Evolutionary conservation across 306 rosid genomes (phyloP).

Genomic region (Fragaria ananassa): DNA sequence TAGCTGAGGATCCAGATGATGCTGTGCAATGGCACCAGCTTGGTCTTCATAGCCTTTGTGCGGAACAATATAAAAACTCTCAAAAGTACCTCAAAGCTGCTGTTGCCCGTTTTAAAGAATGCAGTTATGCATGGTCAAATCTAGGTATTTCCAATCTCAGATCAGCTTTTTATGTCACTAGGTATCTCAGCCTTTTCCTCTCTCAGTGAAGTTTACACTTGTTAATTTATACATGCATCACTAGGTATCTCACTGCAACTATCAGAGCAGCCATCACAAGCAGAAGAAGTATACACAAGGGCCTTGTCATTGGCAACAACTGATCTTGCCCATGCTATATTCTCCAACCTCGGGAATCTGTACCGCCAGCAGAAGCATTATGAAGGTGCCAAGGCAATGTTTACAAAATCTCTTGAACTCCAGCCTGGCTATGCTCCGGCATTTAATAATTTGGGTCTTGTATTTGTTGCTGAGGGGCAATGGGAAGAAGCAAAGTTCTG

Average conservation of each 20-base stretch:
- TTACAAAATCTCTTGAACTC: constrained; percentile 77
- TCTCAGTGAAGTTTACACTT: constrained; percentile 2
- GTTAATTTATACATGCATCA: constrained; percentile 21
- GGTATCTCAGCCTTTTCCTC: not conserved
- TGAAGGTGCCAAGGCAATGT: constrained; percentile 88
- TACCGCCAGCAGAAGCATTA: constrained; percentile 82
- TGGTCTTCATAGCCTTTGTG: constrained; percentile 84
- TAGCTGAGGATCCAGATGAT: constrained; percentile 90
- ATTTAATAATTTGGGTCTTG: constrained; percentile 84
- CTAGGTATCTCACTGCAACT: constrained; percentile 85
- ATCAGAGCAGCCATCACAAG: constrained; percentile 58
- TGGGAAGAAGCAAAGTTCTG: constrained; percentile 90
- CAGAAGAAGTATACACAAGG: constrained; percentile 75
- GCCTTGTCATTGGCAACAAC: constrained; percentile 67
- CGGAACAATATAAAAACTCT: constrained; percentile 70
- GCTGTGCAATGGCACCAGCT: constrained; percentile 94
- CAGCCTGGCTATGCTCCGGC: constrained; percentile 94
- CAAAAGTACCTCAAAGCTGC: constrained; percentile 83
- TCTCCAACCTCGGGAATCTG: constrained; percentile 85
- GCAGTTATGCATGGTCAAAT: constrained; percentile 88
- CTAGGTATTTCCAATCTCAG: constrained; percentile 47
- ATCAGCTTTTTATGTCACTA: not conserved
- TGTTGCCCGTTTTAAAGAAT: constrained; percentile 56
- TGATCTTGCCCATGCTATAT: constrained; percentile 58
- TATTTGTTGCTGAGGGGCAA: constrained; percentile 82